These are phyloP conservation scores for Pichia scutulata DNA, from an alignment of 805 yeast genomes.

Conservation along the genomic window DNA sequence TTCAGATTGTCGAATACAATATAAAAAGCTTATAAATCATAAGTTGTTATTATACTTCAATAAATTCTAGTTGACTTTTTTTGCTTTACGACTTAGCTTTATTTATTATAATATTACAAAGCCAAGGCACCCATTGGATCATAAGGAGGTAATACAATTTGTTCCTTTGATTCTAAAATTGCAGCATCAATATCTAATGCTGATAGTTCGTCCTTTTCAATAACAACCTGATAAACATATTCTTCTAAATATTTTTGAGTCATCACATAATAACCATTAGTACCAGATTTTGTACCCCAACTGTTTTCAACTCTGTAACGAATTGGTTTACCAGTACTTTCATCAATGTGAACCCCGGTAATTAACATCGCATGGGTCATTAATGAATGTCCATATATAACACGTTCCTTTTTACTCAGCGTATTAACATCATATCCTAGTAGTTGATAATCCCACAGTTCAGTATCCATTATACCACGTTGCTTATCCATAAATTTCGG, in stretches of 20 bases:
- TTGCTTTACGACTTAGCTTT: no score
- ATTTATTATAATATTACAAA: not conserved
- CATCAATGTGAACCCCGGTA: conserved; percentile 72
- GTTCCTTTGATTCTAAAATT: conserved; percentile 34
- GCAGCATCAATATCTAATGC: conserved; percentile 14
- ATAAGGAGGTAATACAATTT: conserved; percentile 62
- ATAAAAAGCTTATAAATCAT: no score
- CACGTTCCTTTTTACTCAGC: conserved; percentile 55
- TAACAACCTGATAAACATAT: conserved; percentile 66
- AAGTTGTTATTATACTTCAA: no score
- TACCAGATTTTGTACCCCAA: conserved; percentile 66
- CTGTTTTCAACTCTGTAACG: conserved; percentile 73
- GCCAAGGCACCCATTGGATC: conserved; percentile 80
- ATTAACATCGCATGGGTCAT: conserved; percentile 92
- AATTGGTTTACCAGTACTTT: conserved; percentile 43
- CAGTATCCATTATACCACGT: conserved; percentile 66
- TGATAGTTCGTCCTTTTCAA: conserved; percentile 38
- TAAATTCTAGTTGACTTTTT: no score
- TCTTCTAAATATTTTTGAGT: conserved; percentile 68
- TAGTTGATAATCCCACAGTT: conserved; percentile 58
- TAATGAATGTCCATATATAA: conserved; percentile 58
- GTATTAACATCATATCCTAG: conserved; percentile 44
- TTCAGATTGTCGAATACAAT: no score
- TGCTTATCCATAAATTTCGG: conserved; percentile 61
- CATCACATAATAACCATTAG: conserved; percentile 64